Evolutionary conservation across 2,329 filamentous ascomycete genomes (phyloP), one percentile per base, ranked within the genome.

Genomic region (Curvularia spicifera): DNA sequence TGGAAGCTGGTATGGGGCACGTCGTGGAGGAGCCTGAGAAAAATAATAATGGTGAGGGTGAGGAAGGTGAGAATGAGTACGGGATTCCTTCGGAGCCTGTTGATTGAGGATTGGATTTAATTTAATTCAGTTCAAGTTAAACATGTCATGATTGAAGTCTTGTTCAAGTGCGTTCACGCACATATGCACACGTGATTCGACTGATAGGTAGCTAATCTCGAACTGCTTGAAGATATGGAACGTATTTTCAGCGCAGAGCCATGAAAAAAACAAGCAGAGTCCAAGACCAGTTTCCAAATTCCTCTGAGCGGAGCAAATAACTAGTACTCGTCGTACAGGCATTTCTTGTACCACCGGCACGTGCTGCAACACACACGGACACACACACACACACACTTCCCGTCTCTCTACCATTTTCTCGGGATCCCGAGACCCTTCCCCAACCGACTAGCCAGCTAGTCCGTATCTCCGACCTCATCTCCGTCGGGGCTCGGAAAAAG

Each of bases 1-100:
- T 61, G 6, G 70, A 73, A 49, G 44, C 63, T 5, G 53, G 46
- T 5, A 56, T 45, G 46, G 51, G 15, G 33, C 22, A 26, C 18
- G 29, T 33, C 39, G 50, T 39, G 31, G 46, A 42, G 5, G 43
- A 33, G 0, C 37, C 26, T 22, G 39, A 24, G 37, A 20, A 12
- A 18, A n/a, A 43, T 24, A 31, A n/a, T n/a, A 10, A 15, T 3
- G 35, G 44, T 8, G 15, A 48, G 3, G 37, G 26, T 9, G 2
- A 49, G 22, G 42, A 45, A 15, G 47, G 31, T 18, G 46, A 42
- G 24, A 40, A 39, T 39, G 29, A 8, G 2, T 40, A 33, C 20
- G 48, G 50, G 26, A 54, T 57, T 39, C 37, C 45, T 33, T 47
- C 45, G 13, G 55, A 57, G 18, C 44, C 47, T 28, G 55, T 57